A percentile compares a stretch with the other conserved stretches of the same genome.
Evolutionary conservation across 257 asterid species (phyloP).

Genomic region (Verbena officinalis): DNA sequence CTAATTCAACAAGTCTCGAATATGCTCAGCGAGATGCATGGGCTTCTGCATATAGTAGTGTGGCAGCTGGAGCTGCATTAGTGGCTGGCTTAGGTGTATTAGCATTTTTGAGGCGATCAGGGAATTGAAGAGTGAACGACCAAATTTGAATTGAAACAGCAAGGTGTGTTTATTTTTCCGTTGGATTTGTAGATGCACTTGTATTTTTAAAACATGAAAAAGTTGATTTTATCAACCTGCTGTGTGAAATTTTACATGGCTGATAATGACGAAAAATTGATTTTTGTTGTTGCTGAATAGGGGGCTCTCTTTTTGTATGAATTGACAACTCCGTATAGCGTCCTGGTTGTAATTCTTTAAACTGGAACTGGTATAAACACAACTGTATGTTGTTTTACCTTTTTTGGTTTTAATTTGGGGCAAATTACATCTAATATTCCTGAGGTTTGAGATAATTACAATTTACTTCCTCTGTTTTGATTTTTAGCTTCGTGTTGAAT

Average conservation of each 20-base stretch:
- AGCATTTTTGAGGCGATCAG: constrained; percentile 70
- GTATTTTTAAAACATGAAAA: background rate
- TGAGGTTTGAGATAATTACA: too few relatives aligned
- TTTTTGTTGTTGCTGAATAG: constrained; percentile 9
- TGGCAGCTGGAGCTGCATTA: constrained; percentile 95
- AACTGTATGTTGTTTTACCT: too few relatives aligned
- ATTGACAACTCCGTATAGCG: too few relatives aligned
- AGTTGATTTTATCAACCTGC: constrained; percentile 3
- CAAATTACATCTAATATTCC: too few relatives aligned
- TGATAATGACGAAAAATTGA: constrained; percentile 43
- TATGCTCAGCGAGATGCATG: constrained; percentile 83
- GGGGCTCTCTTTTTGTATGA: background rate
- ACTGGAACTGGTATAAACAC: too few relatives aligned
- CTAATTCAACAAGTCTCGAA: constrained; percentile 47
- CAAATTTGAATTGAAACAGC: constrained; percentile 1
- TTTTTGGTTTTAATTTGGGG: too few relatives aligned
- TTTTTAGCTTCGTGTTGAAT: too few relatives aligned
- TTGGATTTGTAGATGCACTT: constrained; percentile 16
- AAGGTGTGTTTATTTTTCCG: constrained; percentile 14
- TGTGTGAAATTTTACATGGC: background rate
- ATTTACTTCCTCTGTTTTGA: too few relatives aligned
- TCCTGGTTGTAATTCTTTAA: too few relatives aligned
- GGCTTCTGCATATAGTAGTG: constrained; percentile 90
- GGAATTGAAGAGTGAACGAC: constrained; percentile 34
- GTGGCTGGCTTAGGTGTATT: constrained; percentile 85